Conservation (phyloP, 495 filamentous ascomycete species). For the Cairneyella variabilis region DNA sequence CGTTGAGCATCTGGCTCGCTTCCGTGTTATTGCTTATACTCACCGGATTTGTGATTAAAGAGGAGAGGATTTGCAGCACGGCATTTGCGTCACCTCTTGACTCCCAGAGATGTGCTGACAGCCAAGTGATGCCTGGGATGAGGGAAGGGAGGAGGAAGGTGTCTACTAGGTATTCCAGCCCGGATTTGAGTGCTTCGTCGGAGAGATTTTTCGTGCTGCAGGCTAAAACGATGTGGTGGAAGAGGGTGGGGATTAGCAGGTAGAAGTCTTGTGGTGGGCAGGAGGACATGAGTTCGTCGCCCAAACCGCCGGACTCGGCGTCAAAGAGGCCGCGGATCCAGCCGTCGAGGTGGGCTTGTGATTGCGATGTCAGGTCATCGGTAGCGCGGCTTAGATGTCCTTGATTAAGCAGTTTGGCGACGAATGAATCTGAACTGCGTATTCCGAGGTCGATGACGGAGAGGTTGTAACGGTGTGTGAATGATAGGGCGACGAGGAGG, state of each 20-base stretch:
- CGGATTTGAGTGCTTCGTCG: constrained; percentile 78
- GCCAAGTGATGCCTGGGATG: constrained; percentile 74
- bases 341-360: constrained; percentile 69
- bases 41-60: constrained; percentile 64
- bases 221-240: constrained; percentile 78
- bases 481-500: constrained; percentile 74
- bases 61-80: constrained; percentile 70
- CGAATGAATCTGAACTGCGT: constrained; percentile 60
- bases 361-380: constrained; percentile 64
- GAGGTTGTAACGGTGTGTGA: constrained; percentile 80
- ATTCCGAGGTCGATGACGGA: constrained; percentile 63
- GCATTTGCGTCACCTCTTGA: constrained; percentile 49
- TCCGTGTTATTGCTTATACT: constrained; percentile 67
- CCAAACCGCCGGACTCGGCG: constrained; percentile 64
- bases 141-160: constrained; percentile 87
- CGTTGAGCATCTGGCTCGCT: constrained; percentile 72
- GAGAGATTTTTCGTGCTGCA: constrained; percentile 65
- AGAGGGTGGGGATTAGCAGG: constrained; percentile 81
- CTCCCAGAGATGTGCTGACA: constrained; percentile 80
- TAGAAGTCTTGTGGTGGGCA: constrained; percentile 96
- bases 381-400: constrained; percentile 57
- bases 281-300: constrained; percentile 84
- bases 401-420: constrained; percentile 69
- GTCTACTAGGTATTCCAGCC: constrained; percentile 86
- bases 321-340: constrained; percentile 92